Evolutionary conservation across 257 asterid genomes (phyloP).

Genomic region (Paraleonurus japonicus): DNA sequence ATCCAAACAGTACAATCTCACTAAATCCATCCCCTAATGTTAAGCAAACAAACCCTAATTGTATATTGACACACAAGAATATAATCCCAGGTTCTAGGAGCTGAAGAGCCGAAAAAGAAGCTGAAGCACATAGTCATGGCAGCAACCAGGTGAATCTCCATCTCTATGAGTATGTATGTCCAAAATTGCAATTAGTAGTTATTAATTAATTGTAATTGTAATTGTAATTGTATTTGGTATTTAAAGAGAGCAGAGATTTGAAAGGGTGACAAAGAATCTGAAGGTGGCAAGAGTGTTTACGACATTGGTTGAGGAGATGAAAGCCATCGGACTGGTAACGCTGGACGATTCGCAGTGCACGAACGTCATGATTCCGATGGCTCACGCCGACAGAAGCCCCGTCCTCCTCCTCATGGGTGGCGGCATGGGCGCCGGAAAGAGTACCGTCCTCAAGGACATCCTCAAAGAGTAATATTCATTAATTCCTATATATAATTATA

Average conservation of each 20-base stretch:
- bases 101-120: slow-evolving; percentile 85
- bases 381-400: slow-evolving; percentile 86
- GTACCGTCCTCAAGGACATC: slow-evolving; percentile 89
- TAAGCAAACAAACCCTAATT: no score
- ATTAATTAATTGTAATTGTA: no score
- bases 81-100: slow-evolving; percentile 59
- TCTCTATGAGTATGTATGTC: no score
- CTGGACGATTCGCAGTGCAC: slow-evolving; percentile 88
- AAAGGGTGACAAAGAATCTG: slow-evolving; percentile 91
- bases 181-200: no score
- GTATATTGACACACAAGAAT: no score
- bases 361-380: slow-evolving; percentile 97
- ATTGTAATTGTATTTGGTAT: no score
- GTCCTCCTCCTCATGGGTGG: slow-evolving; percentile 98
- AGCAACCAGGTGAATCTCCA: slow-evolving; percentile 68
- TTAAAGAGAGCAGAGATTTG: slow-evolving; percentile 82
- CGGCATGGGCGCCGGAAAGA: slow-evolving; percentile 97
- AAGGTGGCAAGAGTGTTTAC: slow-evolving; percentile 92
- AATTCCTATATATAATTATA: no score
- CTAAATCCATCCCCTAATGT: no score
- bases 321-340: slow-evolving; percentile 81
- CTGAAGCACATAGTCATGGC: slow-evolving; percentile 86
- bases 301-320: slow-evolving; percentile 96
- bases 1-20: no score
- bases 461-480: slow-evolving; percentile 91